A percentile compares a stretch with the other conserved stretches of the same genome.
phyloP scores from a whole-genome alignment of 2,329 filamentous ascomycete species.

The Penicillium hordei region DNA sequence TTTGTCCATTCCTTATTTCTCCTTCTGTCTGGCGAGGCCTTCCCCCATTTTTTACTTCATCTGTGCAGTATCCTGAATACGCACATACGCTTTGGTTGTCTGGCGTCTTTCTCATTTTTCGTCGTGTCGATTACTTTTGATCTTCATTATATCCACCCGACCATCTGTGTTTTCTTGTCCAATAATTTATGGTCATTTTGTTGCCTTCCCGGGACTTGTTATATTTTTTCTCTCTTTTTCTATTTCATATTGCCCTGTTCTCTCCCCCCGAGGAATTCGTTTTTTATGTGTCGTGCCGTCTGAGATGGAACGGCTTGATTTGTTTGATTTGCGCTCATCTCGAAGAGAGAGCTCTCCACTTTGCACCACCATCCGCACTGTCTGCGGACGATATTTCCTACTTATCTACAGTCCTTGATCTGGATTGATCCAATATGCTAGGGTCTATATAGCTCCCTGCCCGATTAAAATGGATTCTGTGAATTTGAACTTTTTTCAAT shows the following conservation, averaged over 20 bases:
- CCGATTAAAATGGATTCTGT: constrained; percentile 23
- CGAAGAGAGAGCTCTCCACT: constrained; percentile 18
- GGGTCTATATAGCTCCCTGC: constrained; percentile 15
- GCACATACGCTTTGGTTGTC: constrained; percentile 21
- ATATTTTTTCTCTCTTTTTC: neutral
- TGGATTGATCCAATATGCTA: constrained; percentile 18
- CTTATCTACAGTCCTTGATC: constrained; percentile 28
- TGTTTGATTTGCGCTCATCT: constrained; percentile 9
- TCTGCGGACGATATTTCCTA: constrained; percentile 21
- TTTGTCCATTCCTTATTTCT: constrained; percentile 16
- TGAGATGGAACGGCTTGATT: constrained; percentile 24
- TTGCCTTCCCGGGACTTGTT: constrained; percentile 6
- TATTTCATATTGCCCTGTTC: neutral
- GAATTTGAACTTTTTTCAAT: neutral
- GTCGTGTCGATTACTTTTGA: constrained; percentile 25
- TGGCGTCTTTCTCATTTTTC: constrained; percentile 20
- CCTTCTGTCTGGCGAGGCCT: constrained; percentile 21
- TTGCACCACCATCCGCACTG: constrained; percentile 18
- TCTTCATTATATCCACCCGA: constrained; percentile 27
- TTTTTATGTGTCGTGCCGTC: constrained; percentile 22
- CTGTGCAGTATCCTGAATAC: constrained; percentile 16
- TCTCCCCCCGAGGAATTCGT: constrained; percentile 9
- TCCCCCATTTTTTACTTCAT: constrained; percentile 1
- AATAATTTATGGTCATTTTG: constrained; percentile 15
- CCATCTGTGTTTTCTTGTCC: constrained; percentile 20